Evolutionary conservation across 768 basidiomycete genomes (phyloP), one percentile per base, ranked within the genome.

Genomic region (Psilocybe cubensis): DNA sequence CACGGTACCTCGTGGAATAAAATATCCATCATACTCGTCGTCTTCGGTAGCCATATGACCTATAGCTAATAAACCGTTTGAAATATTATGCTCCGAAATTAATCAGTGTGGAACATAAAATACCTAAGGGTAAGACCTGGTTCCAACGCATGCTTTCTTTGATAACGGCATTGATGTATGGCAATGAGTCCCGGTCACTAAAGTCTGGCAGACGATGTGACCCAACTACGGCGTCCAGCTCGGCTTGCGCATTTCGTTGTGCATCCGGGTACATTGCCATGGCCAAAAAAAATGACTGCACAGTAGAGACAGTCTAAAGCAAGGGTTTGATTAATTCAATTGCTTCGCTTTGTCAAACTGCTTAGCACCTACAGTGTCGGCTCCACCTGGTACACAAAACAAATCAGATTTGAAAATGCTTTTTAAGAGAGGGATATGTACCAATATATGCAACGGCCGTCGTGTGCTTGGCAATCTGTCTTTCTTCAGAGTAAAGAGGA

Each of bases 191-290:
- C 52, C 64, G 44, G 41, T 75, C 71, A 5, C 64, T 63, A 47
- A 73, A 69, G 21, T 69, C 66, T 1, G 78, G 78, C 2, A 78
- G 62, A 41, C 70, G 59, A 11, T 70, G 69, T 0, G 59, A 54
- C n/a, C 70, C 69, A 8, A 76, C 52, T 20, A 76, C 71, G 10
- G 65, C 48, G 56, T 76, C 78, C 10, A 79, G 60, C 49, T 77
- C 74, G 7, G 50, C 62, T 56, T 75, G 74, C 8, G 74, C 76
- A 41, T 63, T 71, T 35, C 61, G 64, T 14, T 73, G 66, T 3
- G 70, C 65, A 2, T 74, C 69, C 3, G 72, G 76, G 24, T 70
- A 58, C 14, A 70, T 58, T 8, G 72, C 63, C 42, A 77, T 71
- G 7, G 65, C 68, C 3, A 76, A 61, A 41, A 78, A 68, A 53